Percentiles rank a stretch among this genome's conserved stretches.
Conservation (phyloP, 768 basidiomycete genomes). For the Candolleomyces eurysporus region DNA sequence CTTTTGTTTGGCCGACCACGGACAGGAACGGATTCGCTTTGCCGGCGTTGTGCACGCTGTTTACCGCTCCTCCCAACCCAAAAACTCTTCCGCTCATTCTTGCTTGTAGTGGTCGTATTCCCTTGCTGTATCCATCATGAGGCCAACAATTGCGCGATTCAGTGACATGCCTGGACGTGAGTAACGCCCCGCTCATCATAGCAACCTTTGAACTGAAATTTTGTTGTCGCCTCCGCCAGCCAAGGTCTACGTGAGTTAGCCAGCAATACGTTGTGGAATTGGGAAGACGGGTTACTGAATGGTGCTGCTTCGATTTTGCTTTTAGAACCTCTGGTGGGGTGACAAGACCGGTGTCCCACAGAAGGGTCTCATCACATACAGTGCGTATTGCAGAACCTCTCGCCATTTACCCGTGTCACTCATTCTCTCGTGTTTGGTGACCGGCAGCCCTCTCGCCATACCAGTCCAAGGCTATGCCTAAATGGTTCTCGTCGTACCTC, state of each 20-base stretch:
- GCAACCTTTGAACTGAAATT: neutral
- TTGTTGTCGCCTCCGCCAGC: constrained; percentile 37
- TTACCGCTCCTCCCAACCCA: neutral
- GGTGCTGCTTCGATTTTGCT: neutral
- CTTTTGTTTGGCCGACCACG: constrained; percentile 25
- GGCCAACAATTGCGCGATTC: constrained; percentile 53
- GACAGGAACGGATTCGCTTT: constrained; percentile 31
- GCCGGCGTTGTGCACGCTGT: constrained; percentile 5
- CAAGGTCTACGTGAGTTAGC: constrained; percentile 74
- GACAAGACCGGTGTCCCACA: constrained; percentile 59
- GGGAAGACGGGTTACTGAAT: neutral
- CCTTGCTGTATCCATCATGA: constrained; percentile 44
- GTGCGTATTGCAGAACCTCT: constrained; percentile 46
- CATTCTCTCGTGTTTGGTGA: constrained; percentile 1
- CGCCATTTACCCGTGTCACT: neutral
- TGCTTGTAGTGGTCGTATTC: constrained; percentile 12
- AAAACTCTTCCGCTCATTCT: constrained; percentile 14
- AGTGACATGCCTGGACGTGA: constrained; percentile 85
- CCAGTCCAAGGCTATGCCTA: constrained; percentile 70
- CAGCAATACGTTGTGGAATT: neutral
- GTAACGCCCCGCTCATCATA: constrained; percentile 25
- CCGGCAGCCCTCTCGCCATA: constrained; percentile 78
- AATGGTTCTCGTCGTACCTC: constrained; percentile 70
- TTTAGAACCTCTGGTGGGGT: constrained; percentile 91
- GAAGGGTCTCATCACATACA: constrained; percentile 77